Percentiles rank a stretch among this genome's conserved stretches.
Conservation (phyloP, 371 early-diverging fungal species). For the Apophysomyces elegans region DNA sequence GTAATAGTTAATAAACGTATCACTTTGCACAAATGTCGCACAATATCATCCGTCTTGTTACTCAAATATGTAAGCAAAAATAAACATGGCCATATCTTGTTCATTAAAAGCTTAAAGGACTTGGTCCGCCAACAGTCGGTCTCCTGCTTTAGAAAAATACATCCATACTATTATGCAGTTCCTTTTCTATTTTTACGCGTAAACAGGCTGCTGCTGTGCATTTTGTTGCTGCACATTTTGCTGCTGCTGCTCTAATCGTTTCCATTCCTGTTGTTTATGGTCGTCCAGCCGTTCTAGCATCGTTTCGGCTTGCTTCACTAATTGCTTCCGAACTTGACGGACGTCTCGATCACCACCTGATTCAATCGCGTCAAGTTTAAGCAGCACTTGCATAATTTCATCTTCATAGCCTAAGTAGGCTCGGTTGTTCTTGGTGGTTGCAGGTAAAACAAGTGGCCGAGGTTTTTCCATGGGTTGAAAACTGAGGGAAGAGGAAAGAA, state of each 20-base stretch:
- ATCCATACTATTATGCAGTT: too few species aligned
- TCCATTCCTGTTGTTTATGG: conserved; percentile 51
- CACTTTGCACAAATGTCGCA: too few species aligned
- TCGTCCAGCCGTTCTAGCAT: conserved; percentile 40
- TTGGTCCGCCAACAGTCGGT: too few species aligned
- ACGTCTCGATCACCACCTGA: conserved; percentile 42
- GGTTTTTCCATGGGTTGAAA: conserved; percentile 22
- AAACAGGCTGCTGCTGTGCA: background rate
- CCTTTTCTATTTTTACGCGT: background rate
- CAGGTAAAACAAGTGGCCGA: conserved; percentile 19
- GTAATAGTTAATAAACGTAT: too few species aligned
- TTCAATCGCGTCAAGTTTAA: conserved; percentile 43
- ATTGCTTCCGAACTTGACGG: conserved; percentile 33
- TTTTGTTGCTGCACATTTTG: background rate
- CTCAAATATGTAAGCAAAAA: too few species aligned
- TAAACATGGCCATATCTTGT: too few species aligned
- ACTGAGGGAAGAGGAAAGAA: conserved; percentile 26
- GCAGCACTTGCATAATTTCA: conserved; percentile 32
- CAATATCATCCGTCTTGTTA: too few species aligned
- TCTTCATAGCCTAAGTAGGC: conserved; percentile 40
- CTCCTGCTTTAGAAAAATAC: too few species aligned
- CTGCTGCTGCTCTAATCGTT: background rate
- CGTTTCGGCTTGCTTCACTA: conserved; percentile 38
- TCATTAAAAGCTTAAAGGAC: too few species aligned
- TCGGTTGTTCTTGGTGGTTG: conserved; percentile 29